Evolutionary conservation across 2,329 filamentous ascomycete genomes (phyloP), one percentile per base, ranked within the genome.

Genomic region (Cryphonectria parasitica): DNA sequence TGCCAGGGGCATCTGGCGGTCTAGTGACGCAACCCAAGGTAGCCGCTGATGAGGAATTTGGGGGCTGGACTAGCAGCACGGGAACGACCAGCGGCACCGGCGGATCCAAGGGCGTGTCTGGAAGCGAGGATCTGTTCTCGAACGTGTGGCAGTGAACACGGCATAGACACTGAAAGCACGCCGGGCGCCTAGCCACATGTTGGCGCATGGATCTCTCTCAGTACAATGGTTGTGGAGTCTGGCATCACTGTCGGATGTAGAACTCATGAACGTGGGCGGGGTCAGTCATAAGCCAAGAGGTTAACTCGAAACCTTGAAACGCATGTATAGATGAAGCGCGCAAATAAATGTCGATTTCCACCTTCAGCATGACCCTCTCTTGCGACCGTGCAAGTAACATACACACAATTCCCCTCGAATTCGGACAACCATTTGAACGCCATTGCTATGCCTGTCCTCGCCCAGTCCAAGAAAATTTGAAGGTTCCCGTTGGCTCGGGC

Each of bases 21-120:
- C 91, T 93, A 80, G 87, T 84, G 67, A 78, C 84, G 68, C 82
- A 84, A 56, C 90, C 93, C 34, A 91, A 91, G 76, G 92, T 97
- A 2, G 87, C 92, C 49, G 92, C 93, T 0, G 95, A 98, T 76
- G 95, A 98, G 80, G 95, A 98, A 78, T 98, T 98, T 83, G 95
- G 95, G 28, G 95, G 95, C 17, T 98, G 95, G 95, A 90, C 93
- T 64, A 97, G 93, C 86, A 83, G 91, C 87, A 77, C 87, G 75
- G 75, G 84, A 82, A 84, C 81, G 43, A 77, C 83, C 28, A 79
- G 58, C n/a, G 80, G 79, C 64, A 80, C 80, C 34, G 78, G 54
- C 2, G 65, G 68, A 34, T 25, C 58, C 3, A 72, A 72, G 69
- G 88, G 88, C 19, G 88, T 91, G 75, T 90, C 88, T 28, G 89